Evolutionary conservation across 495 filamentous ascomycete species (phyloP).

Genomic region (Echria macrotheca): DNA sequence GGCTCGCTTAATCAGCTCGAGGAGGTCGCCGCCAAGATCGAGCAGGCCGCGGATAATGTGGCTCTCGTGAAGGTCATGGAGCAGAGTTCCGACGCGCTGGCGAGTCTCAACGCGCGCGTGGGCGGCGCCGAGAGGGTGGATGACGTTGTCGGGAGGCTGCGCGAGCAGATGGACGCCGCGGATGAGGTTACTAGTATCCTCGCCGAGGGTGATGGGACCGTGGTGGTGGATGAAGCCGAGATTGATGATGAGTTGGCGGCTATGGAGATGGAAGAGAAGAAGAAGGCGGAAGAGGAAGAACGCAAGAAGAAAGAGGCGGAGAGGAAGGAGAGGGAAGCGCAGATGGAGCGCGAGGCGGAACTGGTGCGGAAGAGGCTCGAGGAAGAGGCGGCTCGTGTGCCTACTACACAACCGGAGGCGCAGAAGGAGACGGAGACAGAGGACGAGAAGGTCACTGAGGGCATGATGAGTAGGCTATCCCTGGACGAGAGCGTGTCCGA

Average conservation of each 20-base stretch:
- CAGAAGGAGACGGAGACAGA: slow-evolving; percentile 17
- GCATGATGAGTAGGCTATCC: slow-evolving; percentile 31
- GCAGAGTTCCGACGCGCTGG: slow-evolving; percentile 63
- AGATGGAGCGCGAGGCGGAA: slow-evolving; percentile 18
- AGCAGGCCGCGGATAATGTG: slow-evolving; percentile 79
- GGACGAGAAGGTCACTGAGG: slow-evolving; percentile 21
- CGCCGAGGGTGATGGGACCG: slow-evolving; percentile 51
- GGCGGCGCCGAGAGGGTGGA: slow-evolving; percentile 75
- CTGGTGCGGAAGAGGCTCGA: slow-evolving; percentile 34
- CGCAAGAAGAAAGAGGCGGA: slow-evolving; percentile 28
- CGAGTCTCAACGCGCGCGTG: slow-evolving; percentile 64
- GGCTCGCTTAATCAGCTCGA: slow-evolving; percentile 75
- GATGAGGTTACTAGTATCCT: slow-evolving; percentile 79
- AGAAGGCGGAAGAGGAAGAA: slow-evolving; percentile 23
- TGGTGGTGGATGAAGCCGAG: slow-evolving; percentile 70
- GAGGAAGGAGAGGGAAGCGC: slow-evolving; percentile 20
- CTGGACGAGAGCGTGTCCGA: slow-evolving; percentile 32
- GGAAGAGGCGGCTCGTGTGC: slow-evolving; percentile 33
- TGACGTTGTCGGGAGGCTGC: slow-evolving; percentile 63
- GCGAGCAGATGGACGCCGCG: slow-evolving; percentile 73
- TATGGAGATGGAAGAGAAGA: slow-evolving; percentile 60
- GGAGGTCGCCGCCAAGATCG: slow-evolving; percentile 70
- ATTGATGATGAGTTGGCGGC: slow-evolving; percentile 84
- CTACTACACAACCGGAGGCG: slow-evolving; percentile 11
- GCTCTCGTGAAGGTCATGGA: slow-evolving; percentile 77